Percentiles rank a stretch among this genome's conserved stretches.
Evolutionary conservation across 768 basidiomycete species (phyloP).

Genomic region (Tylopilus sp.): DNA sequence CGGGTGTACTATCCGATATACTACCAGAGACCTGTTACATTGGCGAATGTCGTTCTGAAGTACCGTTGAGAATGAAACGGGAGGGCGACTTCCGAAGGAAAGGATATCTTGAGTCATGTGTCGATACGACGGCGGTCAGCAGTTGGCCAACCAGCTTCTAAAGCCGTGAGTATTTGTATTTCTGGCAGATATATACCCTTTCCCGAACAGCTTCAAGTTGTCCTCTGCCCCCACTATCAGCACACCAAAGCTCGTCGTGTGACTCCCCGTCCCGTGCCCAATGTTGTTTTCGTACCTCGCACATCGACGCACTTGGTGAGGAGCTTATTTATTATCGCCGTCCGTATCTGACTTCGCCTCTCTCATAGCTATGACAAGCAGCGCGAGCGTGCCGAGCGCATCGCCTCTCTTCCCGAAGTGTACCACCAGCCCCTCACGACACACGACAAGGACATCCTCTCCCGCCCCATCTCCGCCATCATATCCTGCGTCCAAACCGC

Average conservation of each 20-base stretch:
- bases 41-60: no score
- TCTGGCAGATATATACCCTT: not conserved
- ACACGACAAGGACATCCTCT: constrained; percentile 31
- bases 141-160: not conserved
- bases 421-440: constrained; percentile 34
- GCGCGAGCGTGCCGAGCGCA: constrained; percentile 31
- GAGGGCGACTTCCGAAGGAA: no score
- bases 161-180: not conserved
- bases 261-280: not conserved
- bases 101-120: no score
- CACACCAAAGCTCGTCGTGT: not conserved
- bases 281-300: constrained; percentile 38
- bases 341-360: not conserved
- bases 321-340: not conserved
- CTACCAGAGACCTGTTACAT: constrained; percentile 36
- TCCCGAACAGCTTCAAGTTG: no score
- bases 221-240: not conserved
- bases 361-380: constrained; percentile 31
- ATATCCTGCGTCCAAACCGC: constrained; percentile 31
- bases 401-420: constrained; percentile 26
- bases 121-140: not conserved
- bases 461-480: constrained; percentile 29
- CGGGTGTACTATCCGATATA: constrained; percentile 52
- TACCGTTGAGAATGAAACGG: no score
- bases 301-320: constrained; percentile 37